Evolutionary conservation across 2,329 filamentous ascomycete genomes (phyloP), one percentile per base, ranked within the genome.

Genomic region (Elsinoe fawcettii): DNA sequence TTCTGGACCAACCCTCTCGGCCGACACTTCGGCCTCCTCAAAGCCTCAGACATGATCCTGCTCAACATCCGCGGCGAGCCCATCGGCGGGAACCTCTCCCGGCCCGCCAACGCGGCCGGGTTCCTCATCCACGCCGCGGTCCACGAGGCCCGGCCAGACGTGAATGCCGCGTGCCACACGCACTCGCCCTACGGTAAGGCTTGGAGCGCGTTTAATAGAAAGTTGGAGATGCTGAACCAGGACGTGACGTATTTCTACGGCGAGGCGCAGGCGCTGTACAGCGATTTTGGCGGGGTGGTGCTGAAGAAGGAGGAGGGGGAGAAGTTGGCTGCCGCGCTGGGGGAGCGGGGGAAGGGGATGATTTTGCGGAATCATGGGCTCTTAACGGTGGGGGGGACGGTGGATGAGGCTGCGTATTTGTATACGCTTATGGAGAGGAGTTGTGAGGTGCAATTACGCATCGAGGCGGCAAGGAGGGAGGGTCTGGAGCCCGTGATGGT

Each of bases 311-410:
- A 80, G 57, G 86, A 90, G 67, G 85, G 85, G 1, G 71, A 77
- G 62, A 75, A 78, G 41, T 82, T 90, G 60, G 85, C 85, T 1
- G 73, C 72, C 9, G 80, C 84, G 0, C 73, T 90, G 1, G 85
- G 85, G 0, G 69, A 74, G 0, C 80, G 80, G 62, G 86, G 77
- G 20, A 81, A 80, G 67, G 85, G 77, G 1, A 76, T 82, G 61
- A 83, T 89, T 47, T 71, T 89, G 53, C 75, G 84, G 62, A 90
- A 89, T 67, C 86, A 90, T 69, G 87, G 87, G 0, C 71, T 90
- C 34, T 70, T 90, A 53, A 87, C 84, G 0, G 85, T 88, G 0
- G 87, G 87, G 3, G 65, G 69, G 5, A 90, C 86, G 0, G 86
- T 90, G 1, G 86, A 90, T 66, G 86, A 90, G 69, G 86, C 86